A percentile compares a stretch with the other conserved stretches of the same genome.
These are phyloP conservation scores for Exophiala dermatitidis DNA, from an alignment of 2,329 filamentous ascomycete genomes.

Conservation along the genomic window DNA sequence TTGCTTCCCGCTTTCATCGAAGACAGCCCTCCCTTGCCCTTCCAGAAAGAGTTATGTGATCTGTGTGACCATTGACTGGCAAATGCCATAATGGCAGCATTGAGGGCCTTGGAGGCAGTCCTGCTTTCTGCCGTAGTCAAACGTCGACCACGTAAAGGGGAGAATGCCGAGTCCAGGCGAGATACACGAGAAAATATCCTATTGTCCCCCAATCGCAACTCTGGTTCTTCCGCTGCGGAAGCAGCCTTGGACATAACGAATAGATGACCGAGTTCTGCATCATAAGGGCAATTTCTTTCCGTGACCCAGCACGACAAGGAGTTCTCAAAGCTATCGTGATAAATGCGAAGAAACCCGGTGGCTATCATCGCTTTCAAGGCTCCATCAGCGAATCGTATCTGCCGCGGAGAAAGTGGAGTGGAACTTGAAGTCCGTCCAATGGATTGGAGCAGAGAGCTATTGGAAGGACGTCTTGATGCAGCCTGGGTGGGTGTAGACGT, in stretches of 20 bases:
- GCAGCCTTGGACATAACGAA: constrained; percentile 28
- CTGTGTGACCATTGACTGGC: constrained; percentile 37
- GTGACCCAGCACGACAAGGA: constrained; percentile 22
- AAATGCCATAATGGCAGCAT: constrained; percentile 40
- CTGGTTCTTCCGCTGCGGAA: constrained; percentile 38
- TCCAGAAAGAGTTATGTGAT: constrained; percentile 21
- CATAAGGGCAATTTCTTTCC: constrained; percentile 32
- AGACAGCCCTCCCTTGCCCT: constrained; percentile 17
- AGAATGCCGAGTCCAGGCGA: constrained; percentile 36
- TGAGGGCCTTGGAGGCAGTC: constrained; percentile 36
- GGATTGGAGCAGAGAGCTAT: not conserved
- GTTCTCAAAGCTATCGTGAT: constrained; percentile 22
- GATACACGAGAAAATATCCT: constrained; percentile 41
- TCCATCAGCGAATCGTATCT: constrained; percentile 30
- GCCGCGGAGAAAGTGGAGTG: constrained; percentile 4
- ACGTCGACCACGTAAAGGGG: constrained; percentile 33
- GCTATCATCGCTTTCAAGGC: constrained; percentile 35
- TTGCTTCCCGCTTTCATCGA: constrained; percentile 7
- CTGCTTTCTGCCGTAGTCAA: constrained; percentile 35
- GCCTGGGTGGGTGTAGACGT: not conserved
- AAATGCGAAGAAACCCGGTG: constrained; percentile 23
- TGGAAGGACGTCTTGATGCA: constrained; percentile 1
- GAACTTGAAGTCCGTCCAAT: not conserved
- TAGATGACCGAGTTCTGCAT: constrained; percentile 13
- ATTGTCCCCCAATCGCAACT: constrained; percentile 41